Evolutionary conservation across 345 rosid species (phyloP).

Genomic region (Camelina sativa): DNA sequence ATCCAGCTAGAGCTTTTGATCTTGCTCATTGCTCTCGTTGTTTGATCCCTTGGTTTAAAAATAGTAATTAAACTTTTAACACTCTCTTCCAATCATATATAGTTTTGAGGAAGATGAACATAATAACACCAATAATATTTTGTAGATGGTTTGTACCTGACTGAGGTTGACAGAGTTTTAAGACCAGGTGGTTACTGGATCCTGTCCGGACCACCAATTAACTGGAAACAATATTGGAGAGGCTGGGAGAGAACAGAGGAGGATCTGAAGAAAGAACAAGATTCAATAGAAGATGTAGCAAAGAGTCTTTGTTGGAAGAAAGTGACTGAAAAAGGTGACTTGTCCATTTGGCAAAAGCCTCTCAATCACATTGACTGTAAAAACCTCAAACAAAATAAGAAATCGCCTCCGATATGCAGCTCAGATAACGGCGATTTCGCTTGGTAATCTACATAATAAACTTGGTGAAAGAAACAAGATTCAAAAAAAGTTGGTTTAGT

Average conservation of each 20-base stretch:
- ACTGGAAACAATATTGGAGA: slow-evolving; percentile 90
- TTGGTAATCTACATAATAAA: slow-evolving; percentile 54
- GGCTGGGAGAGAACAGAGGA: slow-evolving; percentile 91
- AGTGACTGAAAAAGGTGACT: slow-evolving; percentile 73
- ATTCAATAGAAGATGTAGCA: slow-evolving; percentile 80
- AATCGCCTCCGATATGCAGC: slow-evolving; percentile 73
- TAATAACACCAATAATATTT: slow-evolving; percentile 20
- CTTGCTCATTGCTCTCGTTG: slow-evolving; percentile 99
- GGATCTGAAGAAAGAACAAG: slow-evolving; percentile 85
- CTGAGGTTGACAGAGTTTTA: slow-evolving; percentile 87
- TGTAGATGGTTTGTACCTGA: slow-evolving; percentile 80
- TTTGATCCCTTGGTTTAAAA: slow-evolving; percentile 80
- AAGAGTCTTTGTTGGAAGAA: slow-evolving; percentile 92
- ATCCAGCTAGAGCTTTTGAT: slow-evolving; percentile 95
- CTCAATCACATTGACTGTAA: slow-evolving; percentile 79
- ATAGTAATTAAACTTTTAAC: slow-evolving; percentile 49
- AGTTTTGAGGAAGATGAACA: slow-evolving; percentile 15
- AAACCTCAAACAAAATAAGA: slow-evolving; percentile 51
- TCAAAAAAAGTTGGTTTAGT: not conserved
- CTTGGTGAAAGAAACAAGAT: too few relatives aligned
- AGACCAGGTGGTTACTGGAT: slow-evolving; percentile 99
- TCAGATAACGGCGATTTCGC: slow-evolving; percentile 67
- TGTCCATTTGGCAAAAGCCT: slow-evolving; percentile 86
- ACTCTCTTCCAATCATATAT: not conserved
- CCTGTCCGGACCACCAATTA: slow-evolving; percentile 93